Evolutionary conservation across 179 eudicot genomes (phyloP), one percentile per base, ranked within the genome.

Genomic region (Kewa caespitosa): DNA sequence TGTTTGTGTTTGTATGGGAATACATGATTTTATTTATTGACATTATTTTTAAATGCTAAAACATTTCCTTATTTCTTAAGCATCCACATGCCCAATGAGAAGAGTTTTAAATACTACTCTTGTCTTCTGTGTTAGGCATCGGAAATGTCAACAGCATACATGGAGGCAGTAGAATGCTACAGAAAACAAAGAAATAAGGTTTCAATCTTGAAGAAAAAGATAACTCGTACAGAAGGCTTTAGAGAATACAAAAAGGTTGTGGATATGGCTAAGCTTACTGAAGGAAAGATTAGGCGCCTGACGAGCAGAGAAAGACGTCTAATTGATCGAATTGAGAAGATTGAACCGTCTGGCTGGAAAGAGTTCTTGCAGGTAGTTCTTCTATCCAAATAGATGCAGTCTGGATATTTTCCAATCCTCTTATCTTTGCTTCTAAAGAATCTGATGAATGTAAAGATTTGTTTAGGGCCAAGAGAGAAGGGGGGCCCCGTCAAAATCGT

Each of bases 271-370:
- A 91, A 89, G 84, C 79, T 84, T 68, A 88, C 88, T 5, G 97
- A 78, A 75, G 98, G 89, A 85, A 95, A 90, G 84, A 93, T 95
- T 69, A 87, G 87, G 71, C 94, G 92, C 68, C 83, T 95, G 83
- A 90, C 86, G 81, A 81, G 82, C 81, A 89, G 97, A 80, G 87
- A 92, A 72, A 86, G 85, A 41, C 99, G 98, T 38, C 85, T 95
- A 84, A 79, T 52, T 79, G 81, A 63, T 81, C 88, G 99, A 72
- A 87, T 95, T 71, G 94, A 91, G 90, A 91, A 87, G 85, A 95
- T 95, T 80, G 99, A 95, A 79, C 99, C 99, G 78, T 93, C 99
- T 41, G 99, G 99, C 60, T 95, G 99, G 99, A 95, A 91, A 84
- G 99, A 95, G 83, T 95, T 95, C 89, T 83, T 93, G 86, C 93